Evolutionary conservation across 2,329 filamentous ascomycete species (phyloP).

Genomic region (Fusarium praegraminearum): DNA sequence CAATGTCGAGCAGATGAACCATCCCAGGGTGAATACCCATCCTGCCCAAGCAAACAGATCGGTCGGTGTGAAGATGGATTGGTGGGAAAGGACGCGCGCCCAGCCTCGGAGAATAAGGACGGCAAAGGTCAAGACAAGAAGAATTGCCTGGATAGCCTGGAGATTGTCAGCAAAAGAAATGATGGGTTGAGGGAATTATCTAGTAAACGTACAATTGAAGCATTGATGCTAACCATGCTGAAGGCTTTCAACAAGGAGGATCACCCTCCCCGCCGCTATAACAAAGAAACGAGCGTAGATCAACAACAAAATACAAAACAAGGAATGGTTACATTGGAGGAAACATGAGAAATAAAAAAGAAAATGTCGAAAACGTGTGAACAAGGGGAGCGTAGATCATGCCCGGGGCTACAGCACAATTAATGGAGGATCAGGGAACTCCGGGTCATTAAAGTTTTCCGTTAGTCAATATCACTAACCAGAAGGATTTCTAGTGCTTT

Average conservation of each 20-base stretch:
- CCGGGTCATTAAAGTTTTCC: neutral
- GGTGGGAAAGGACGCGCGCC: conserved; percentile 7
- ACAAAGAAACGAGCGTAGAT: neutral
- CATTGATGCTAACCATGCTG: neutral
- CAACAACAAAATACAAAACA: neutral
- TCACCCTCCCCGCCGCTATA: neutral
- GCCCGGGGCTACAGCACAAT: neutral
- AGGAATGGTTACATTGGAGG: neutral
- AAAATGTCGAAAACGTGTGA: neutral
- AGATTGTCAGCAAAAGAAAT: neutral
- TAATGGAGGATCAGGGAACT: neutral
- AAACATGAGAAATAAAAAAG: neutral
- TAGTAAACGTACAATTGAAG: neutral
- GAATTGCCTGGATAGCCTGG: conserved; percentile 12
- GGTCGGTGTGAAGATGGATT: neutral
- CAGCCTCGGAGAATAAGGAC: conserved; percentile 1
- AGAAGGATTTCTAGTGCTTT: neutral
- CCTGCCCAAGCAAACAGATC: conserved; percentile 16
- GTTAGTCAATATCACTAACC: neutral
- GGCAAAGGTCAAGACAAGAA: conserved; percentile 7
- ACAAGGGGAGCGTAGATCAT: neutral
- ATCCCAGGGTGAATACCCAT: conserved; percentile 21
- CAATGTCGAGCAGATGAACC: conserved; percentile 27
- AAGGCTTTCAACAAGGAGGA: neutral
- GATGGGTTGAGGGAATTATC: neutral